Conservation (phyloP, 352 stramenopile genomes). For the Peronospora tabacina region DNA sequence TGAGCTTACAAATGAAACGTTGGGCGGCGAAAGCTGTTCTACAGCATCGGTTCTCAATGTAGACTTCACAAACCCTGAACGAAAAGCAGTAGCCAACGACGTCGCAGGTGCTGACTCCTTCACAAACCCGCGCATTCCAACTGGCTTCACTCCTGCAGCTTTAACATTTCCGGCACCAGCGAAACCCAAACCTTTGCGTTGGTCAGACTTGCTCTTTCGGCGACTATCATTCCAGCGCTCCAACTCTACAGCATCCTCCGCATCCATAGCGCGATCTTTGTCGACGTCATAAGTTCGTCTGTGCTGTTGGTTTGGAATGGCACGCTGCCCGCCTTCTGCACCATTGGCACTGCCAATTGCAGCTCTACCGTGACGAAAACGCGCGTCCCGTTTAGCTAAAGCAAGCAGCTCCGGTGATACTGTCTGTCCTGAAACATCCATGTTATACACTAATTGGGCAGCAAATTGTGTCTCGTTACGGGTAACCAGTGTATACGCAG, state of each 20-base stretch:
- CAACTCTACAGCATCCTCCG: constrained; percentile 47
- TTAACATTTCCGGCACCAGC: constrained; percentile 10
- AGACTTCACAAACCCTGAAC: constrained; percentile 35
- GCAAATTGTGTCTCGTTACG: constrained; percentile 66
- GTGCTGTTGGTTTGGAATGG: background rate
- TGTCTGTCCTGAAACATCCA: constrained; percentile 65
- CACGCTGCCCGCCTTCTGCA: background rate
- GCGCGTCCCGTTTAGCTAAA: constrained; percentile 40
- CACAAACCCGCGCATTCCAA: constrained; percentile 24
- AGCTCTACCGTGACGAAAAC: constrained; percentile 38
- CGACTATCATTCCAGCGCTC: constrained; percentile 48
- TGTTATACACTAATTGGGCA: constrained; percentile 73
- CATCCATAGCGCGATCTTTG: constrained; percentile 18
- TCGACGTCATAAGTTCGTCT: background rate
- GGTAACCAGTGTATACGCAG: constrained; percentile 78
- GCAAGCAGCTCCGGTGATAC: constrained; percentile 49
- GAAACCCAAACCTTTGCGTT: constrained; percentile 70
- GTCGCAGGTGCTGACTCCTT: constrained; percentile 20
- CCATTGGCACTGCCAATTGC: background rate
- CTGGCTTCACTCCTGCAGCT: background rate
- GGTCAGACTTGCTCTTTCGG: constrained; percentile 50
- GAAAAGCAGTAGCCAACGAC: constrained; percentile 19
- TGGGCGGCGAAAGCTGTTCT: background rate
- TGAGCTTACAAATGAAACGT: background rate
- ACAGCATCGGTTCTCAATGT: constrained; percentile 11